Conservation (phyloP, 164 flowering plant species). For the Macadamia tetraphylla region DNA sequence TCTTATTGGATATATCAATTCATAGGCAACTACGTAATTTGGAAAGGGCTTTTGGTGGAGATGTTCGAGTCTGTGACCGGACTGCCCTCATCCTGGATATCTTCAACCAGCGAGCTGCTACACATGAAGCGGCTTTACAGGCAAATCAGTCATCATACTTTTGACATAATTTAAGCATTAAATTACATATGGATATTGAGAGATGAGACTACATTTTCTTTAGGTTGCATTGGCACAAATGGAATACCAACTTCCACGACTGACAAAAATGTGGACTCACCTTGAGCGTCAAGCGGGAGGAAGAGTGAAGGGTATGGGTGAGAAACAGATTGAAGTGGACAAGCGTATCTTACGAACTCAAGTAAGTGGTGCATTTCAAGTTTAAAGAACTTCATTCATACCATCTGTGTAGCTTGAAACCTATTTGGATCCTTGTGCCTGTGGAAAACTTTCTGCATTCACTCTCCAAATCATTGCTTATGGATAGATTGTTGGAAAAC, state of each 20-base stretch:
- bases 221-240: slow-evolving; percentile 95
- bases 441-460: neutral
- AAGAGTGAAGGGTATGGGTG: slow-evolving; percentile 96
- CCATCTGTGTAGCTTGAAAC: neutral
- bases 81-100: slow-evolving; percentile 94
- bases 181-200: neutral
- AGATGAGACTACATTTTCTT: neutral
- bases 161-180: neutral
- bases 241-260: slow-evolving; percentile 92
- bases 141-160: slow-evolving; percentile 23
- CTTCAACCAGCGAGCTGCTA: slow-evolving; percentile 92
- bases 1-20: slow-evolving; percentile 5
- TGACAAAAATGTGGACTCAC: slow-evolving; percentile 97
- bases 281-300: slow-evolving; percentile 99
- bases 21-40: slow-evolving; percentile 82
- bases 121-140: slow-evolving; percentile 96
- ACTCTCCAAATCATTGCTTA: no score
- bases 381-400: neutral
- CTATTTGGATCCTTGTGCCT: slow-evolving; percentile 3
- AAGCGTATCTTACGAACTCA: slow-evolving; percentile 90
- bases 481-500: no score
- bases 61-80: slow-evolving; percentile 89
- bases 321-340: slow-evolving; percentile 98
- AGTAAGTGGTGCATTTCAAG: slow-evolving; percentile 32
- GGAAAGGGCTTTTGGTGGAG: slow-evolving; percentile 88